phyloP scores from a whole-genome alignment of 345 rosid genomes.

The Litchi chinensis region DNA sequence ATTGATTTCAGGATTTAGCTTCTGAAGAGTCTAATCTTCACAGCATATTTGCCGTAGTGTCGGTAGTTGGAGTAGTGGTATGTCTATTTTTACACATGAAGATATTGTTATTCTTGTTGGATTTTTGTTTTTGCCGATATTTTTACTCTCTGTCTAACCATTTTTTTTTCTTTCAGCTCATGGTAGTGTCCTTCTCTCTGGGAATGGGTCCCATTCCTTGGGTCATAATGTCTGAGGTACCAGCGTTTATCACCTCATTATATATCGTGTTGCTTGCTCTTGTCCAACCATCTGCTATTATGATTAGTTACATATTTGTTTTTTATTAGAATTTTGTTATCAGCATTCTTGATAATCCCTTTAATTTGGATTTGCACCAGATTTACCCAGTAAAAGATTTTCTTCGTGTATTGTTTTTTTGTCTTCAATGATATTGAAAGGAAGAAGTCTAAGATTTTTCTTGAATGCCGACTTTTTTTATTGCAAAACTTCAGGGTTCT shows the following conservation, averaged over 20 bases:
- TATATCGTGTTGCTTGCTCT: background rate
- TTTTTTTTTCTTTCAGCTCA: constrained; percentile 47
- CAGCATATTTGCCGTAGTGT: constrained; percentile 58
- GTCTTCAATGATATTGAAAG: too few species aligned
- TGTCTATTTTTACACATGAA: constrained; percentile 20
- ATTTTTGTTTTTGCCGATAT: constrained; percentile 18
- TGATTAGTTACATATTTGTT: background rate
- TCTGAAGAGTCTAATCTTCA: constrained; percentile 60
- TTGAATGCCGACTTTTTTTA: background rate
- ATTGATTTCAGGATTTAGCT: constrained; percentile 51
- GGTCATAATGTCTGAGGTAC: constrained; percentile 99
- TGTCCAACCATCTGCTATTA: background rate
- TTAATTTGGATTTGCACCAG: background rate
- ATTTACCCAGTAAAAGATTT: background rate
- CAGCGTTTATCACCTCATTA: background rate
- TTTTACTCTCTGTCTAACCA: constrained; percentile 3
- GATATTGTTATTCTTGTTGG: constrained; percentile 1
- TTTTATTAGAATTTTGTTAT: background rate
- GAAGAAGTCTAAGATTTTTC: background rate
- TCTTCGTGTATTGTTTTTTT: background rate
- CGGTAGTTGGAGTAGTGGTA: constrained; percentile 96
- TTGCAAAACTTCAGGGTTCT: background rate
- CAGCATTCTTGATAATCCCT: background rate
- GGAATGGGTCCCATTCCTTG: constrained; percentile 99
- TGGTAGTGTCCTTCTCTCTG: constrained; percentile 79